phyloP scores from a whole-genome alignment of 1,284 basidiomycete species.

The Naganishia albida region DNA sequence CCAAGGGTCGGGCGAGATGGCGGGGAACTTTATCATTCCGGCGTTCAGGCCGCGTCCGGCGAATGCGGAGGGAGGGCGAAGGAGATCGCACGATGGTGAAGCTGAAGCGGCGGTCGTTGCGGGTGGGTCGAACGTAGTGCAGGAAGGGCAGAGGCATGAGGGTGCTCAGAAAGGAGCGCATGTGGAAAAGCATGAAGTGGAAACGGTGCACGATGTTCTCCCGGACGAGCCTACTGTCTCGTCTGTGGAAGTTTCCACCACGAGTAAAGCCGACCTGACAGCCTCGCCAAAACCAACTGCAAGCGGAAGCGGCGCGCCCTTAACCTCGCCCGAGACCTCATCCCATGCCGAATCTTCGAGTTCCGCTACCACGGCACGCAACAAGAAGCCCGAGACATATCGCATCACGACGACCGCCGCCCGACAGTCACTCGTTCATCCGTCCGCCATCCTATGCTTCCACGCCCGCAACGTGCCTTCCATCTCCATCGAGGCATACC shows the following conservation, averaged over 20 bases:
- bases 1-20: conserved; percentile 7
- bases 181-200: background rate
- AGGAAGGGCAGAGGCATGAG: background rate
- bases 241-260: background rate
- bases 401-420: conserved; percentile 69
- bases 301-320: no score
- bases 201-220: background rate
- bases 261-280: no score
- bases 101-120: background rate
- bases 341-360: background rate
- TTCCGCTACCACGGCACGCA: background rate
- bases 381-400: background rate
- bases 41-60: conserved; percentile 37
- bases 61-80: background rate
- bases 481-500: conserved; percentile 91
- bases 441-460: conserved; percentile 83
- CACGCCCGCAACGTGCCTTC: conserved; percentile 94
- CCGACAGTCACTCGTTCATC: conserved; percentile 70
- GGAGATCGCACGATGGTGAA: background rate
- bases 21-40: conserved; percentile 31
- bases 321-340: background rate
- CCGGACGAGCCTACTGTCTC: background rate
- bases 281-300: background rate
- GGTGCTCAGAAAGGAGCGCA: background rate
- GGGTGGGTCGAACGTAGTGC: no score